phyloP scores from a whole-genome alignment of 2,329 filamentous ascomycete genomes.

The Ophiostoma fasciatum region DNA sequence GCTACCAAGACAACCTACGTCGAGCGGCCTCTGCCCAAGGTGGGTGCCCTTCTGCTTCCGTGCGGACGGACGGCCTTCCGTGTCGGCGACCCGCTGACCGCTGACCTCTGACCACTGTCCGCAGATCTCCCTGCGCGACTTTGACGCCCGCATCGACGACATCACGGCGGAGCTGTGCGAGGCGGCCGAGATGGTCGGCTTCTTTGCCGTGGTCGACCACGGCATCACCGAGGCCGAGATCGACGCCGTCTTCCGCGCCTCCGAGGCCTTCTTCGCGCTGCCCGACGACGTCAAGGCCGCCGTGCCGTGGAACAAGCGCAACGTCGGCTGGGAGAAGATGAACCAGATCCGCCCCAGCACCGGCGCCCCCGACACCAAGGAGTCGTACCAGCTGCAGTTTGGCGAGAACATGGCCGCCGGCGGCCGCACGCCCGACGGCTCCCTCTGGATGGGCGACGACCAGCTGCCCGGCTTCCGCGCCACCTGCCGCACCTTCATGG shows the following conservation, averaged over 20 bases:
- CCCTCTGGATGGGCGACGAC: conserved; percentile 32
- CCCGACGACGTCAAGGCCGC: conserved; percentile 34
- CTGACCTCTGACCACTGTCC: too few species aligned
- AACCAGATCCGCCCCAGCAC: conserved; percentile 45
- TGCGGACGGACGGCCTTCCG: too few species aligned
- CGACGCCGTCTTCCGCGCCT: conserved; percentile 21
- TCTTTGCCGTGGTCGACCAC: conserved; percentile 41
- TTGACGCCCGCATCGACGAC: conserved; percentile 34
- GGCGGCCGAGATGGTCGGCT: conserved; percentile 42
- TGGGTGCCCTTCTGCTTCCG: too few species aligned
- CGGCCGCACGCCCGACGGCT: conserved; percentile 19
- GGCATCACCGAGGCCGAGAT: conserved; percentile 26
- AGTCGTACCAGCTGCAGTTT: conserved; percentile 49
- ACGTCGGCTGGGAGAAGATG: conserved; percentile 47
- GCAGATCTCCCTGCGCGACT: conserved; percentile 38
- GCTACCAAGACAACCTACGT: conserved; percentile 9
- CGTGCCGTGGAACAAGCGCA: conserved; percentile 38
- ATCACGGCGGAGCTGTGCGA: conserved; percentile 36
- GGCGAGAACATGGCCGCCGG: conserved; percentile 33
- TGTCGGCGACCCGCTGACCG: too few species aligned
- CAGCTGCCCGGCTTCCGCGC: conserved; percentile 31
- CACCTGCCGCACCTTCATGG: conserved; percentile 36
- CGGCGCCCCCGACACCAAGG: conserved; percentile 42
- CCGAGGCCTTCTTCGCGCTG: conserved; percentile 36
- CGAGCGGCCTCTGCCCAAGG: conserved; percentile 10